Base-by-base conservation (phyloP, 1,284 basidiomycete species). In the Ustilago hordei region DNA sequence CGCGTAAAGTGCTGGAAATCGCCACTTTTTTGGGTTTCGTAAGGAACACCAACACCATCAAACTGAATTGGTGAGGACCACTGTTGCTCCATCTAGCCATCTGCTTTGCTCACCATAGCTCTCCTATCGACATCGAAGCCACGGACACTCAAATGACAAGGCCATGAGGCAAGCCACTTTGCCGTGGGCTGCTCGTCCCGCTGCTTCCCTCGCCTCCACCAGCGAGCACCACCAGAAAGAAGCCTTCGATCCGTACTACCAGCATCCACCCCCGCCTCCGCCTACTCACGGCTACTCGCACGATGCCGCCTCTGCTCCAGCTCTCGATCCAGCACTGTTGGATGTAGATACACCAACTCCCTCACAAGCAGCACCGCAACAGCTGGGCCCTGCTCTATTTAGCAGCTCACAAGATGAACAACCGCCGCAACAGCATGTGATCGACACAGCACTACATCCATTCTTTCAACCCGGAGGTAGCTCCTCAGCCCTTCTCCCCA, bases 111-210 rank as follows among this genome's bases (percentile, higher is more conserved):
- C 39, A 43, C 39, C 39, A 43, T 43, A 41, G 12, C 39, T 17
- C 39, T 12, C 6, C 39, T 15, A 41, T 19, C 41, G 8, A 48
- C 34, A 8, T 39, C 8, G 39, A 34, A 32, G 17, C 12, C 45
- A 23, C 36, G 11, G 50, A 55, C 54, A 35, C 38, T 34, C 19
- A 43, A 15, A 73, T 61, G 70, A 36, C 55, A 41, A 55, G 47
- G 62, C 50, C 58, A 75, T 75, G 73, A 75, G 57, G 65, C 73
- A 75, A 38, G 58, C 64, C 8, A 71, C 64, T 52, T 35, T 75
- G 61, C 60, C 68, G 39, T 75, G 73, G 68, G 73, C 55, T 50
- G 53, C 63, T 59, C 55, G 59, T 23, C 39, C 55, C 23, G 60
- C 31, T 31, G 35, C 55, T 19, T 28, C 54, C 34, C 19, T 41